Conservation (phyloP, 2,329 filamentous ascomycete species). For the Xylaria sp. region DNA sequence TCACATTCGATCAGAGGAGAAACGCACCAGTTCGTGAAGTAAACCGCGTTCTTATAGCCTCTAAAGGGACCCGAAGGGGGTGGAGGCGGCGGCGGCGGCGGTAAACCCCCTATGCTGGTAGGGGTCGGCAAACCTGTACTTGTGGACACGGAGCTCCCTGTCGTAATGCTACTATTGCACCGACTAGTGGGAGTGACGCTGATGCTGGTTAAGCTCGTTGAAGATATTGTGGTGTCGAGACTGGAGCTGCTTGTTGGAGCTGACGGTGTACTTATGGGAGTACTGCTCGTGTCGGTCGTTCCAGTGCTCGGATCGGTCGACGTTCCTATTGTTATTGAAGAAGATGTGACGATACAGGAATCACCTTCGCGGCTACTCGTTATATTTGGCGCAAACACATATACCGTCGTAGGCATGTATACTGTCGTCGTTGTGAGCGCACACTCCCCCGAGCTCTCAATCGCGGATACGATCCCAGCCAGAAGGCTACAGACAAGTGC, state of each 20-base stretch:
- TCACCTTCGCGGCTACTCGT: slow-evolving; percentile 25
- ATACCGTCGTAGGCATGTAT: slow-evolving; percentile 45
- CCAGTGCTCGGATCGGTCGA: slow-evolving; percentile 24
- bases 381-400: slow-evolving; percentile 39
- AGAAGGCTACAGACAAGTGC: slow-evolving; percentile 41
- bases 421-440: slow-evolving; percentile 44
- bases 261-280: slow-evolving; percentile 23
- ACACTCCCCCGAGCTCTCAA: slow-evolving; percentile 39
- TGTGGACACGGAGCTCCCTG: slow-evolving; percentile 29
- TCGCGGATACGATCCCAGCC: slow-evolving; percentile 34
- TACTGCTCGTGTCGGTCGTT: slow-evolving; percentile 6
- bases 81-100: slow-evolving; percentile 34
- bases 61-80: slow-evolving; percentile 42
- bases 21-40: slow-evolving; percentile 66
- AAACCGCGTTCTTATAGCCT: slow-evolving; percentile 57
- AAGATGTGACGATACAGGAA: slow-evolving; percentile 27
- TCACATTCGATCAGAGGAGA: not conserved
- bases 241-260: slow-evolving; percentile 26
- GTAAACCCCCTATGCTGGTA: slow-evolving; percentile 34
- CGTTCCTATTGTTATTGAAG: slow-evolving; percentile 26
- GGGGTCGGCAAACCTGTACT: slow-evolving; percentile 37
- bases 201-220: slow-evolving; percentile 23
- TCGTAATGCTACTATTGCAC: slow-evolving; percentile 27
- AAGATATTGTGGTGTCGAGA: slow-evolving; percentile 19
- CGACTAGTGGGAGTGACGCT: slow-evolving; percentile 27